phyloP scores from a whole-genome alignment of 139 green algal species.

The Chlamydomonas incerta region DNA sequence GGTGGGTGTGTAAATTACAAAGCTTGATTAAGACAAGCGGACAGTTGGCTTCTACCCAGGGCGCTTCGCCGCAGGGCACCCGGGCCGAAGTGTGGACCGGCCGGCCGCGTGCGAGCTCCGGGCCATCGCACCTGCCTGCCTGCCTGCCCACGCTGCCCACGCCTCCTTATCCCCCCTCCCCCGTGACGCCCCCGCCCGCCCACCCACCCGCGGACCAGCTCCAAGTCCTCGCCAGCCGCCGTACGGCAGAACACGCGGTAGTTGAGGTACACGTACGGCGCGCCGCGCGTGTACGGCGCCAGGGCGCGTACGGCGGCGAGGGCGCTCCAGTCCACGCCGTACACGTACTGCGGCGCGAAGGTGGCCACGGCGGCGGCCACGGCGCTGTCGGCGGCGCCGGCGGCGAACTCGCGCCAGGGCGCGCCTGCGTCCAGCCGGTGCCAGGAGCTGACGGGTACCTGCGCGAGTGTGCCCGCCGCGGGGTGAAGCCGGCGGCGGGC shows the following conservation, averaged over 20 bases:
- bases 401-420: constrained; percentile 65
- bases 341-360: constrained; percentile 60
- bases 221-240: constrained; percentile 34
- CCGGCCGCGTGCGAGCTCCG: too few relatives aligned
- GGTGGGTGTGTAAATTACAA: too few relatives aligned
- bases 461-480: too few relatives aligned
- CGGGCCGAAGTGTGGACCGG: too few relatives aligned
- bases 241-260: constrained; percentile 66
- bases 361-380: constrained; percentile 37
- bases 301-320: constrained; percentile 51
- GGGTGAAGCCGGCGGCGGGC: too few relatives aligned
- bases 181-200: too few relatives aligned
- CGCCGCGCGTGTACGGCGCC: constrained; percentile 61
- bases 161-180: too few relatives aligned
- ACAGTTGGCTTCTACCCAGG: too few relatives aligned
- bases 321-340: constrained; percentile 78
- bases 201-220: constrained; percentile 43
- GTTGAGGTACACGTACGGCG: constrained; percentile 60
- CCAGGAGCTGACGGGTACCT: constrained; percentile 73
- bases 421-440: constrained; percentile 62
- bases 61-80: too few relatives aligned
- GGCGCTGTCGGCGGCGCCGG: background rate
- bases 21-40: too few relatives aligned
- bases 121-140: too few relatives aligned
- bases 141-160: too few relatives aligned